Evolutionary conservation across 108 stramenopile species (phyloP).

Genomic region (Mayamaea pseudoterrestris): DNA sequence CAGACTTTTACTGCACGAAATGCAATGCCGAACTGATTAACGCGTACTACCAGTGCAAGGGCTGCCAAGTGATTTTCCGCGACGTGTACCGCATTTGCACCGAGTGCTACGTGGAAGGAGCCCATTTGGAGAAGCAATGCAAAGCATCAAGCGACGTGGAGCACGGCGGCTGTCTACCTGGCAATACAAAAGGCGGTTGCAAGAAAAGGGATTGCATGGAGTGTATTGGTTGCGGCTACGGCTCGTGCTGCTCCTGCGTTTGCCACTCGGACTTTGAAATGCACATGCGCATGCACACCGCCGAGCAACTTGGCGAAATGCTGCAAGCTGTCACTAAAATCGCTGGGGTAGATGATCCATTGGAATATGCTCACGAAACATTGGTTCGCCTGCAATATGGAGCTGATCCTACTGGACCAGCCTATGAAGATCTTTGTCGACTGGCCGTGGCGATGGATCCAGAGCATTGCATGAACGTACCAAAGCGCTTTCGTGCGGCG

Average conservation of each 20-base stretch:
- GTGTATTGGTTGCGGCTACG: conserved; percentile 1
- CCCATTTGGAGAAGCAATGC: not conserved
- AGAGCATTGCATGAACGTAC: too few species aligned
- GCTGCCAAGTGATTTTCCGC: conserved; percentile 68
- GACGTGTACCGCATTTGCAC: conserved; percentile 80
- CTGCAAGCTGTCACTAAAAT: not conserved
- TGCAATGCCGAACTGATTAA: conserved; percentile 72
- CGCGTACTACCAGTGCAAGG: conserved; percentile 80
- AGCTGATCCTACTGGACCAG: too few species aligned
- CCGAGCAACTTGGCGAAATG: not conserved
- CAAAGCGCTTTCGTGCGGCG: too few species aligned
- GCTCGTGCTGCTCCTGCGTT: conserved; percentile 5
- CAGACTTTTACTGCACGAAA: conserved; percentile 56
- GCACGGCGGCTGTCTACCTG: too few species aligned
- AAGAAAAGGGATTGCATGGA: too few species aligned
- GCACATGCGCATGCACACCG: conserved; percentile 1
- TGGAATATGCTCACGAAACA: too few species aligned
- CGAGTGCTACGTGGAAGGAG: conserved; percentile 31
- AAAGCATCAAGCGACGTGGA: too few species aligned
- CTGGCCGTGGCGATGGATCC: too few species aligned
- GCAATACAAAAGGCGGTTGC: too few species aligned
- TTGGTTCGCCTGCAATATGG: too few species aligned
- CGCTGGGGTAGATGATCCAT: conserved; percentile 1
- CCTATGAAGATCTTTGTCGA: too few species aligned
- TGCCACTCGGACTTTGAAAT: conserved; percentile 6